phyloP scores from a whole-genome alignment of 2,329 filamentous ascomycete genomes.

The Arthrocladium fulminans region DNA sequence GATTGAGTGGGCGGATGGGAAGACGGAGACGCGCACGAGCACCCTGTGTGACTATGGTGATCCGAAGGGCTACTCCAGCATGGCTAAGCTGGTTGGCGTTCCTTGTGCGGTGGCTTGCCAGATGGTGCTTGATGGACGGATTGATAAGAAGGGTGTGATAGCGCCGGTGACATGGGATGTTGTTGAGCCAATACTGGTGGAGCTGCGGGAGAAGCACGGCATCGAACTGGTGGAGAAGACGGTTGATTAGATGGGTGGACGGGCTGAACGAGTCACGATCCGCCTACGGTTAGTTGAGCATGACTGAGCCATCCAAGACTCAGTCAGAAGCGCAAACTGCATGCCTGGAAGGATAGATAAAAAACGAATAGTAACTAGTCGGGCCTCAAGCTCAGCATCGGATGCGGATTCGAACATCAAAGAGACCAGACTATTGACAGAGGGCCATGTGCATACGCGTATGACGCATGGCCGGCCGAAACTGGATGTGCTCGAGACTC shows the following conservation, averaged over 20 bases:
- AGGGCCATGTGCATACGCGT: background rate
- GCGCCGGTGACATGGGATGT: conserved; percentile 68
- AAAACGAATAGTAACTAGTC: too few species aligned
- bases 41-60: conserved; percentile 78
- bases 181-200: conserved; percentile 64
- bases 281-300: too few species aligned
- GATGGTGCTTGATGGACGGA: conserved; percentile 66
- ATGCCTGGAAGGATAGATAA: background rate
- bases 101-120: conserved; percentile 67
- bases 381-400: too few species aligned
- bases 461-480: too few species aligned
- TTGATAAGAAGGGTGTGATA: conserved; percentile 63
- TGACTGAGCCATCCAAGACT: too few species aligned
- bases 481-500: background rate
- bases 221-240: conserved; percentile 65
- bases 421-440: background rate
- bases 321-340: too few species aligned
- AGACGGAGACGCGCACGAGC: conserved; percentile 65
- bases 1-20: conserved; percentile 73
- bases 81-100: conserved; percentile 74
- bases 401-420: too few species aligned
- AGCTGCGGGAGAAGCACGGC: conserved; percentile 67
- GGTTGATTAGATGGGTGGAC: conserved; percentile 22
- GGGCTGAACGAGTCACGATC: too few species aligned
- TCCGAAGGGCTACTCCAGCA: conserved; percentile 68